Evolutionary conservation across 495 filamentous ascomycete genomes (phyloP), one percentile per base, ranked within the genome.

Genomic region (Halenospora varia): DNA sequence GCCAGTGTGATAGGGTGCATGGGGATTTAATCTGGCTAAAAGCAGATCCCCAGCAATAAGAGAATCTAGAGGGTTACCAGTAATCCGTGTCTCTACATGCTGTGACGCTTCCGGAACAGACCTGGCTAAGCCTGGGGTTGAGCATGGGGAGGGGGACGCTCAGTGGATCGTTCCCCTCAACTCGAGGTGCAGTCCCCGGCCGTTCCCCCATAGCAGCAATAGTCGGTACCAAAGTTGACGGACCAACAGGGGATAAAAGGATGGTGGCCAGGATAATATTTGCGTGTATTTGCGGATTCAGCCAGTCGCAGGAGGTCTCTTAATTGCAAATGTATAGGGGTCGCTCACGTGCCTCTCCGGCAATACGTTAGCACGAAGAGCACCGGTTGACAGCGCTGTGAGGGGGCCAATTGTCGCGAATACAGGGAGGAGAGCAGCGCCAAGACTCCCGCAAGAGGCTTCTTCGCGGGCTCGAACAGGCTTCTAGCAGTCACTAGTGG

Each of bases 1-100:
- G 41, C 22, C 11, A 45, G 39, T 55, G 53, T 55, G 53, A 55
- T 48, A 48, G 53, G 19, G 9, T 46, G 44, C 41, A 46, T 48
- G 25, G 41, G 42, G 42, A 10, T 11, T 45, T 11, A 25, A 55
- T 55, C 47, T 55, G 53, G 53, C 53, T 55, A 55, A 55, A 55
- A 24, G 40, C 19, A 29, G 53, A 29, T 10, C 53, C 47, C 47
- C 24, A 26, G 41, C 6, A 44, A 55, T 47, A 55, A 23, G 41
- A 26, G 53, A 55, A 24, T 55, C 42, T 24, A 48, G 41, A 55
- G 41, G 53, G 42, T 48, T 55, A 55, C 42, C 53, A 55, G 41
- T 18, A 29, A 42, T 45, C 41, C 17, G 41, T 15, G n/a, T 25
- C 41, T 35, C 42, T 48, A 48, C 53, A 25, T 48, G 42, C 25